These are phyloP conservation scores for Aegilops speltoides DNA, from an alignment of 176 grass and related monocot species.

Conservation along the genomic window DNA sequence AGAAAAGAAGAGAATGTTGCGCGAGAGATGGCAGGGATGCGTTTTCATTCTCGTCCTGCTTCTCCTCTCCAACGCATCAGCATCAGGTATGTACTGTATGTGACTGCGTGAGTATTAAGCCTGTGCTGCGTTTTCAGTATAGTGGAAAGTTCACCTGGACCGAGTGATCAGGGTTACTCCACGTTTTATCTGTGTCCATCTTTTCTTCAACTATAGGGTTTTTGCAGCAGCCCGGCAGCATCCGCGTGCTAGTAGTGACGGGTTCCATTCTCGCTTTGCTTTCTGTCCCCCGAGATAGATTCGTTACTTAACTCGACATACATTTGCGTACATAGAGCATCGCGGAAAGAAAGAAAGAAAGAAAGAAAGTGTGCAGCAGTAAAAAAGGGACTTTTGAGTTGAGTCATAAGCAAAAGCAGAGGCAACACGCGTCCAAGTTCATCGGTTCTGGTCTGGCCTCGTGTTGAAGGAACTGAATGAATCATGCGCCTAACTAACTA, in stretches of 20 bases:
- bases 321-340: not conserved
- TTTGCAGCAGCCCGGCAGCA: no score
- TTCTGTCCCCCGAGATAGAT: not conserved
- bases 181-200: accelerated
- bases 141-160: no score
- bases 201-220: no score
- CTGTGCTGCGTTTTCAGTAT: not conserved
- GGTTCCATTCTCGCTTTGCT: not conserved
- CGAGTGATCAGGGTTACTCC: no score
- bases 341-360: not conserved
- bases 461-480: not conserved
- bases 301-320: slow-evolving; percentile 27
- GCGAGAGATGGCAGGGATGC: slow-evolving; percentile 44
- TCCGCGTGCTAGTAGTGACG: not conserved
- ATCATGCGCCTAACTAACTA: not conserved
- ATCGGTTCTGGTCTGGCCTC: not conserved
- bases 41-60: slow-evolving; percentile 34
- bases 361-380: not conserved
- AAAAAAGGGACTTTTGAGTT: not conserved
- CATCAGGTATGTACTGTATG: slow-evolving; percentile 40
- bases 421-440: not conserved
- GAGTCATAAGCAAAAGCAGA: slow-evolving; percentile 15
- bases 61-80: slow-evolving; percentile 45
- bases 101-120: not conserved
- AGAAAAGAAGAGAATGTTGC: slow-evolving; percentile 26